These are phyloP conservation scores for Cercospora sp. DNA, from an alignment of 2,329 filamentous ascomycete genomes.

Conservation along the genomic window DNA sequence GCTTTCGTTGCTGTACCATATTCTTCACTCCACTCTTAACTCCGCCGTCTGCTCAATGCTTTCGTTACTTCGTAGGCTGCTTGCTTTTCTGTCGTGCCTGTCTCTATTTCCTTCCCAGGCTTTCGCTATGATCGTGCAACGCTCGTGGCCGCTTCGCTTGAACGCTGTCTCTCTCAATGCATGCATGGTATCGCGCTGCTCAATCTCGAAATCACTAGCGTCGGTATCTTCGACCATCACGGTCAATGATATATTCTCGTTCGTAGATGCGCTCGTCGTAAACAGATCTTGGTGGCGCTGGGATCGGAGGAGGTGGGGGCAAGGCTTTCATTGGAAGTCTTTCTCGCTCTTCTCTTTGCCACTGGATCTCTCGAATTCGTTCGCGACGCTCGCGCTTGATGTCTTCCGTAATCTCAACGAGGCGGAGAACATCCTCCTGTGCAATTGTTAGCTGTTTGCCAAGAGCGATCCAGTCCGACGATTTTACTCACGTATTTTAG, in stretches of 20 bases:
- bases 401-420: slow-evolving; percentile 79
- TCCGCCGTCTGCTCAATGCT: slow-evolving; percentile 1
- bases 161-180: slow-evolving; percentile 14
- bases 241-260: slow-evolving; percentile 66
- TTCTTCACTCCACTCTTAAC: slow-evolving; percentile 1
- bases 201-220: slow-evolving; percentile 9
- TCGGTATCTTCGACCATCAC: slow-evolving; percentile 31
- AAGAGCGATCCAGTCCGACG: neutral
- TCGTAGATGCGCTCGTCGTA: slow-evolving; percentile 68
- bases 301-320: slow-evolving; percentile 43
- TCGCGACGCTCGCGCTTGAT: slow-evolving; percentile 68
- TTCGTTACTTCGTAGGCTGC: slow-evolving; percentile 17
- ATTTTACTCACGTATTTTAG: slow-evolving; percentile 72
- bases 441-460: slow-evolving; percentile 9
- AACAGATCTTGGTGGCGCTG: slow-evolving; percentile 44
- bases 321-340: slow-evolving; percentile 45
- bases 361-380: slow-evolving; percentile 60
- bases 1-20: neutral
- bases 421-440: slow-evolving; percentile 81
- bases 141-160: slow-evolving; percentile 6
- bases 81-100: slow-evolving; percentile 8
- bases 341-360: slow-evolving; percentile 58
- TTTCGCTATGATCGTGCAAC: slow-evolving; percentile 7
- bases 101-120: slow-evolving; percentile 12
- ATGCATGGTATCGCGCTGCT: neutral